Evolutionary conservation across 352 stramenopile species (phyloP).

Genomic region (Phytophthora megakarya): DNA sequence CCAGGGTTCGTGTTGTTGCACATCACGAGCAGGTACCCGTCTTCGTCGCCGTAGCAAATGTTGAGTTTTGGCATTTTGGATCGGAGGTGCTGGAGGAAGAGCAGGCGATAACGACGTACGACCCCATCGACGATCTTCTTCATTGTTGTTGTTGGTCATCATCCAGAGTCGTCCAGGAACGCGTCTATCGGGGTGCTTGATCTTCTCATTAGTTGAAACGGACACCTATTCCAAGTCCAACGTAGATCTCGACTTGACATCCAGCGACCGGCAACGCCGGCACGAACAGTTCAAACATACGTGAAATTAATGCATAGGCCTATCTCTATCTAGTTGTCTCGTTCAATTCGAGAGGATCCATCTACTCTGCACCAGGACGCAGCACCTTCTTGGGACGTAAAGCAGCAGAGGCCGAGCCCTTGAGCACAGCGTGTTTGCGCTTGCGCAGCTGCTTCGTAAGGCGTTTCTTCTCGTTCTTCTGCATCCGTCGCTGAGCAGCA

Average conservation of each 20-base stretch:
- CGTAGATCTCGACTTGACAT: neutral
- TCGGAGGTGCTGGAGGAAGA: constrained; percentile 14
- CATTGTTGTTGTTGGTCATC: constrained; percentile 42
- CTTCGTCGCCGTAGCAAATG: constrained; percentile 21
- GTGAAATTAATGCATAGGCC: constrained; percentile 28
- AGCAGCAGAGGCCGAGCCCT: constrained; percentile 72
- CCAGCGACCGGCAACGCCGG: constrained; percentile 1
- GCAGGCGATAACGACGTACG: constrained; percentile 5
- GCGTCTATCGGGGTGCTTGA: neutral
- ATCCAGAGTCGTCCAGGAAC: neutral
- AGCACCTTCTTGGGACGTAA: constrained; percentile 59
- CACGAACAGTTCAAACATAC: constrained; percentile 26
- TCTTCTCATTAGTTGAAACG: constrained; percentile 4
- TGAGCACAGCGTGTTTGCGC: constrained; percentile 87
- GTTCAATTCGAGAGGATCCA: neutral
- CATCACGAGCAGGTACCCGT: constrained; percentile 21
- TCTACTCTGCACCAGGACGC: constrained; percentile 68
- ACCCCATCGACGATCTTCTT: constrained; percentile 27
- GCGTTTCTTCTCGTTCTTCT: constrained; percentile 88
- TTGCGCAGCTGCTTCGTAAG: constrained; percentile 86
- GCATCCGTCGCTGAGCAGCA: constrained; percentile 78
- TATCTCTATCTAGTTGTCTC: constrained; percentile 38
- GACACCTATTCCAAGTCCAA: constrained; percentile 4
- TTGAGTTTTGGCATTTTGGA: constrained; percentile 25
- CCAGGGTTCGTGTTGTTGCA: constrained; percentile 57